Conservation (phyloP, 2,329 filamentous ascomycete species). For the Monilinia polystroma region DNA sequence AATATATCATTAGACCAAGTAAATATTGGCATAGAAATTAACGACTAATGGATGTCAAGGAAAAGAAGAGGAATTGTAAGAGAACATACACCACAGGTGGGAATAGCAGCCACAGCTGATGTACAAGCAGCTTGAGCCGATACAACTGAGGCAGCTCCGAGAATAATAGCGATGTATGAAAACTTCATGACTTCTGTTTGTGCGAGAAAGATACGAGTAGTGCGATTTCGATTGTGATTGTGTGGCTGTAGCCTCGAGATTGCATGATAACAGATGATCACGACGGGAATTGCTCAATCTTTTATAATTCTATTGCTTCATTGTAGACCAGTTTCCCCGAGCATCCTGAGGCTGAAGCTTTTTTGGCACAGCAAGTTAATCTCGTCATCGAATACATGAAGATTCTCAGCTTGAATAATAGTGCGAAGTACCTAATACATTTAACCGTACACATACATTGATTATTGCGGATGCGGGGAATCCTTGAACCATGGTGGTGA, state of each 20-base stretch:
- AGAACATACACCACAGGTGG: constrained; percentile 17
- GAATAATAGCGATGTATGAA: constrained; percentile 5
- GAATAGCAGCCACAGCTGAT: constrained; percentile 6
- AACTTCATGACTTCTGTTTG: constrained; percentile 14
- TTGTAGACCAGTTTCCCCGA: not conserved
- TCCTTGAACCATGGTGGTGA: not conserved
- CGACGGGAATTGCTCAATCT: not conserved
- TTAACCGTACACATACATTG: constrained; percentile 3
- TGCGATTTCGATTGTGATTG: not conserved
- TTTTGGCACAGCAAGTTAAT: not conserved
- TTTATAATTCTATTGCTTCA: not conserved
- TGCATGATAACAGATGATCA: not conserved
- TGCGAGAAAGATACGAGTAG: not conserved
- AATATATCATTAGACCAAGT: not conserved
- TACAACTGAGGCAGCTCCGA: constrained; percentile 7
- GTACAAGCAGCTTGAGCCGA: constrained; percentile 19
- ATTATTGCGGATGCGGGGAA: constrained; percentile 13
- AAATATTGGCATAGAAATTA: not conserved
- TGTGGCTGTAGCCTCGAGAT: not conserved
- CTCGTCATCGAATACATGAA: not conserved
- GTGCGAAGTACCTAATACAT: not conserved
- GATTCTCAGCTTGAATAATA: not conserved
- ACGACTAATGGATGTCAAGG: not conserved
- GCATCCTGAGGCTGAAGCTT: not conserved
- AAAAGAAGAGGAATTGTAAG: not conserved